Evolutionary conservation across 345 rosid species (phyloP), one percentile per base, ranked within the genome.

Genomic region (Citrus cavaleriei): DNA sequence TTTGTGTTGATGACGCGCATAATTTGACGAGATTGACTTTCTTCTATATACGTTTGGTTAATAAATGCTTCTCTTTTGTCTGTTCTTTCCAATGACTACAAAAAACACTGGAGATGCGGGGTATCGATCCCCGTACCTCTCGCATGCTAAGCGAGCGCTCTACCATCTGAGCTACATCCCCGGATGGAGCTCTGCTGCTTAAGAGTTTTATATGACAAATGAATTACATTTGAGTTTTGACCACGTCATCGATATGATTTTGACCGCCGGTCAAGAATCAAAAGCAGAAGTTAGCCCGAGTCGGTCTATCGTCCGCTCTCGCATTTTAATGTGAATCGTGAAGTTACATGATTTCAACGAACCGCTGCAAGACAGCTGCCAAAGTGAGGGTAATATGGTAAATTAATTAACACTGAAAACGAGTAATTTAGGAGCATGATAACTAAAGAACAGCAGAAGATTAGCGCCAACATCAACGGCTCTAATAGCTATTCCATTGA

Each of bases 111-210:
- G 74, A 66, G 74, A 74, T 67, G 82, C 54, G 75, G 73, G 79
- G 75, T 70, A 80, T 80, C 72, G 71, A 75, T 80, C 72, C 71
- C 40, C 7, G 83, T 81, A 80, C 86, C 88, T 81, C 91, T 86
- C 83, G 85, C 86, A 82, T 88, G 86, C 84, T 82, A 88, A 86
- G 86, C 86, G 84, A 86, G 86, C 86, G 82, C 88, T 84, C 87
- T 84, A 88, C 87, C 87, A 86, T 83, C 85, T 88, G 86, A 88
- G 87, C 87, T 83, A 83, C 83, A 83, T 81, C 85, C 86, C 82
- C 85, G 22, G 1, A 5, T 2, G 58, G 6, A 6, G 7, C 0
- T 0, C 6, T 54, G n/a, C 1, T 18, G 22, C 58, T 1, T 16
- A 5, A 54, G 6, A 54, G 0, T 18, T 1, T 5, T 5, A 54